A percentile compares a stretch with the other conserved stretches of the same genome.
These are phyloP conservation scores for Fusarium anthophilum DNA, from an alignment of 2,329 filamentous ascomycete genomes.

Conservation along the genomic window DNA sequence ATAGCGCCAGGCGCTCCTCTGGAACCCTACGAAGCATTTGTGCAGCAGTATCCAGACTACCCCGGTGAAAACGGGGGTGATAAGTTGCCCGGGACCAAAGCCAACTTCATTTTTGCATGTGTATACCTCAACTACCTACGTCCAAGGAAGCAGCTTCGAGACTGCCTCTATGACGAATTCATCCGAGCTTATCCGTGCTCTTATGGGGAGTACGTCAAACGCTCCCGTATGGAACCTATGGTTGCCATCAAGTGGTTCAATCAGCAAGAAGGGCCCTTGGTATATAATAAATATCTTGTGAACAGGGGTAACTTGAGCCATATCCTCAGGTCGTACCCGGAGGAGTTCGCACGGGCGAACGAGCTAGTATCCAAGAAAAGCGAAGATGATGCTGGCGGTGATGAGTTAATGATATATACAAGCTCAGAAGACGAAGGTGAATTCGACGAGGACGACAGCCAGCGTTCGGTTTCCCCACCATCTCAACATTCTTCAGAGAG, in stretches of 20 bases:
- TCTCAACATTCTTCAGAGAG: background rate
- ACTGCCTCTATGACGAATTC: slow-evolving; percentile 63
- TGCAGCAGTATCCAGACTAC: slow-evolving; percentile 56
- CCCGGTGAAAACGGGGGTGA: slow-evolving; percentile 45
- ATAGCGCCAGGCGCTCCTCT: slow-evolving; percentile 13
- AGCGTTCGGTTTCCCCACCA: background rate
- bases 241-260: slow-evolving; percentile 56
- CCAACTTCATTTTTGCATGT: slow-evolving; percentile 57
- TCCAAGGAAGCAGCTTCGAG: slow-evolving; percentile 47
- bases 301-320: slow-evolving; percentile 48
- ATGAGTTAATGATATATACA: slow-evolving; percentile 24
- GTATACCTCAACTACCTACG: slow-evolving; percentile 54
- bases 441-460: background rate
- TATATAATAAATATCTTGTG: slow-evolving; percentile 46
- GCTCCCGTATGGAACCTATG: slow-evolving; percentile 43
- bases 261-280: slow-evolving; percentile 29
- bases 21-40: slow-evolving; percentile 52
- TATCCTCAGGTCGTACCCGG: slow-evolving; percentile 48
- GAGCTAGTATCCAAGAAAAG: slow-evolving; percentile 13
- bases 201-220: slow-evolving; percentile 54
- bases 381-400: background rate
- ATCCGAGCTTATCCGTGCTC: slow-evolving; percentile 55
- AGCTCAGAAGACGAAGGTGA: slow-evolving; percentile 19
- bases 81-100: slow-evolving; percentile 45
- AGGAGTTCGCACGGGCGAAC: slow-evolving; percentile 42